A percentile compares a stretch with the other conserved stretches of the same genome.
phyloP scores from a whole-genome alignment of 495 filamentous ascomycete species.

The Tricharina praecox region DNA sequence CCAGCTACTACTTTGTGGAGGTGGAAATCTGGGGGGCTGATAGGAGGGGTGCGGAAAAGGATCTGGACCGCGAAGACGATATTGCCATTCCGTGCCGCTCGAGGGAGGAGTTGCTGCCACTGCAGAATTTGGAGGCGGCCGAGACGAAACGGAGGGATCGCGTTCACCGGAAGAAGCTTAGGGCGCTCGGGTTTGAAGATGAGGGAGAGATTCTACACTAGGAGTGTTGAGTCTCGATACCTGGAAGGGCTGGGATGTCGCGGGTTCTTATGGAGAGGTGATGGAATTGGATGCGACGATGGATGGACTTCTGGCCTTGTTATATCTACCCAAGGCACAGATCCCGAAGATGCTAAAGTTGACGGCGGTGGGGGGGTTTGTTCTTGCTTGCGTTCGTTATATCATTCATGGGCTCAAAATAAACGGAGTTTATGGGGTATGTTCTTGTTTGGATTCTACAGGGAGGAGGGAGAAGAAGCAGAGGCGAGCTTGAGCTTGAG shows the following conservation, averaged over 20 bases:
- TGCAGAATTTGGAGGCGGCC: slow-evolving; percentile 50
- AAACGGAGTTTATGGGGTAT: too few species aligned
- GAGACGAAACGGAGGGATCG: slow-evolving; percentile 58
- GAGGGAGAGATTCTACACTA: slow-evolving; percentile 34
- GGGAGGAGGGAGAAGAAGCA: too few species aligned
- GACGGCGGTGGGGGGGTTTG: neutral
- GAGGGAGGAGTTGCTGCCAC: slow-evolving; percentile 47
- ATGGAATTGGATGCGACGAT: too few species aligned
- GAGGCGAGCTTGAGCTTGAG: slow-evolving; percentile 17
- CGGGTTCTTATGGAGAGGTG: too few species aligned
- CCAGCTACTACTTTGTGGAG: too few species aligned
- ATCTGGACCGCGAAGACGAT: slow-evolving; percentile 87
- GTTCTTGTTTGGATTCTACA: too few species aligned
- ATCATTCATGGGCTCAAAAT: too few species aligned
- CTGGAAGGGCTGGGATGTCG: neutral
- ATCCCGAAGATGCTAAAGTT: slow-evolving; percentile 3
- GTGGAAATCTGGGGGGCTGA: neutral
- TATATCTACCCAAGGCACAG: slow-evolving; percentile 26
- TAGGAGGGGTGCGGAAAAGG: slow-evolving; percentile 38
- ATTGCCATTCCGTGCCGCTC: slow-evolving; percentile 53
- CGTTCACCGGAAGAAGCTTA: slow-evolving; percentile 47
- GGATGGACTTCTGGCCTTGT: slow-evolving; percentile 14
- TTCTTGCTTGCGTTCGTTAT: neutral
- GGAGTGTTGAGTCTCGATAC: neutral
- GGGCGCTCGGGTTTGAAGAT: slow-evolving; percentile 67